phyloP scores from a whole-genome alignment of 306 rosid genomes.

The Cucurbita ficifolia region DNA sequence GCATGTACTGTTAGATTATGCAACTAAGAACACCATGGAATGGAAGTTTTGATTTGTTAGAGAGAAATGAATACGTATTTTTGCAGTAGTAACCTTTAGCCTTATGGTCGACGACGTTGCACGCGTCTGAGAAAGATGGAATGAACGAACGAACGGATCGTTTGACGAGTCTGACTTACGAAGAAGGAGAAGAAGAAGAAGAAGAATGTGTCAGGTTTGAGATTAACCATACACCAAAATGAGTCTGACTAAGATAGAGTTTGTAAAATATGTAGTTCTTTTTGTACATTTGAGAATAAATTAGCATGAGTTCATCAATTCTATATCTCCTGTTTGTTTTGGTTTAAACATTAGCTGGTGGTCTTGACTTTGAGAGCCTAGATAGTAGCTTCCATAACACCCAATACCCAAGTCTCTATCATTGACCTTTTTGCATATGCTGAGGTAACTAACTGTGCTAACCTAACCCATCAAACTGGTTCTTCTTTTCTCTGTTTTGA shows the following conservation, averaged over 20 bases:
- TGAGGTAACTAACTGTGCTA: constrained; percentile 2
- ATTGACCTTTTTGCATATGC: constrained; percentile 5
- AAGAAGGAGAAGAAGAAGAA: neutral
- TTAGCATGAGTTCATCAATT: neutral
- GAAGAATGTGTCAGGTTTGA: constrained; percentile 6
- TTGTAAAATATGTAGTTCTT: constrained; percentile 1
- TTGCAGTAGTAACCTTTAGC: neutral
- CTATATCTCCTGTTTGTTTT: neutral
- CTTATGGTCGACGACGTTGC: neutral
- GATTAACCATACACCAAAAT: constrained; percentile 6
- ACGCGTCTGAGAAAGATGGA: neutral
- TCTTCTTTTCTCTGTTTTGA: neutral
- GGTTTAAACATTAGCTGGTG: neutral
- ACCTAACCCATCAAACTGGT: neutral
- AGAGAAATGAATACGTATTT: neutral
- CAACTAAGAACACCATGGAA: constrained; percentile 22
- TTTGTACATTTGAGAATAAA: neutral
- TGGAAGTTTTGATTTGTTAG: neutral
- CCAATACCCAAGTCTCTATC: neutral
- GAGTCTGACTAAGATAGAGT: constrained; percentile 8
- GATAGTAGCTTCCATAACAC: neutral
- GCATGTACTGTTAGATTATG: constrained; percentile 78
- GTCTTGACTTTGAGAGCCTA: neutral
- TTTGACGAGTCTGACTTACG: neutral
- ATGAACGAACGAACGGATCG: neutral